These are phyloP conservation scores for Mycena citricolor DNA, from an alignment of 1,284 basidiomycete genomes.

Conservation along the genomic window DNA sequence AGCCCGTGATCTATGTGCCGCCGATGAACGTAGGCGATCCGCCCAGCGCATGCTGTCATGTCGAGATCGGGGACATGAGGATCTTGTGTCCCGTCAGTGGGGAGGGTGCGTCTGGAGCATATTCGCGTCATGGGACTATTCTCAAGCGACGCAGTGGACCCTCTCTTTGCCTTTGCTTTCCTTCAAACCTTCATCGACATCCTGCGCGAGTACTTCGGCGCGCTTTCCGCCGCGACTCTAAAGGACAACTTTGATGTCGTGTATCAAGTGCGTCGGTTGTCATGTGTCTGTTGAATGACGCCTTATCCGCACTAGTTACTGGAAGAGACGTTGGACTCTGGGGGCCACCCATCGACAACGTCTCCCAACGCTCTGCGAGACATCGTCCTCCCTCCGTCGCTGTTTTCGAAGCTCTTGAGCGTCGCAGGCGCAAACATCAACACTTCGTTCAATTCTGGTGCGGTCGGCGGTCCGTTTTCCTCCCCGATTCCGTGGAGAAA, in stretches of 20 bases:
- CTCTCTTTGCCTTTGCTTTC: conserved; percentile 87
- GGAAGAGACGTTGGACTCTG: conserved; percentile 91
- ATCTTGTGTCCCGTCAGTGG: conserved; percentile 81
- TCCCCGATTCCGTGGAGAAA: conserved; percentile 95
- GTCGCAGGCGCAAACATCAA: conserved; percentile 56
- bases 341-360: conserved; percentile 93
- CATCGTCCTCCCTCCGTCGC: conserved; percentile 85
- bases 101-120: conserved; percentile 54
- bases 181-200: conserved; percentile 83
- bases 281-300: not conserved
- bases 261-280: conserved; percentile 68
- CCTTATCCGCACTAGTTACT: conserved; percentile 58
- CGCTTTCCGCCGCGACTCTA: conserved; percentile 61
- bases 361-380: conserved; percentile 90
- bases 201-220: conserved; percentile 86
- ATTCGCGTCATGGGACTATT: conserved; percentile 18
- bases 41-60: conserved; percentile 78
- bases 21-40: conserved; percentile 46
- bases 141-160: conserved; percentile 63
- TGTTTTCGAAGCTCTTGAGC: conserved; percentile 76
- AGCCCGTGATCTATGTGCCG: conserved; percentile 69
- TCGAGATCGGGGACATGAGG: conserved; percentile 73
- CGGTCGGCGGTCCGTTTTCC: conserved; percentile 71
- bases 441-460: conserved; percentile 41
- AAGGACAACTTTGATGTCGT: conserved; percentile 96